phyloP scores from a whole-genome alignment of 2,329 filamentous ascomycete species.

The Westerdykella sp. region DNA sequence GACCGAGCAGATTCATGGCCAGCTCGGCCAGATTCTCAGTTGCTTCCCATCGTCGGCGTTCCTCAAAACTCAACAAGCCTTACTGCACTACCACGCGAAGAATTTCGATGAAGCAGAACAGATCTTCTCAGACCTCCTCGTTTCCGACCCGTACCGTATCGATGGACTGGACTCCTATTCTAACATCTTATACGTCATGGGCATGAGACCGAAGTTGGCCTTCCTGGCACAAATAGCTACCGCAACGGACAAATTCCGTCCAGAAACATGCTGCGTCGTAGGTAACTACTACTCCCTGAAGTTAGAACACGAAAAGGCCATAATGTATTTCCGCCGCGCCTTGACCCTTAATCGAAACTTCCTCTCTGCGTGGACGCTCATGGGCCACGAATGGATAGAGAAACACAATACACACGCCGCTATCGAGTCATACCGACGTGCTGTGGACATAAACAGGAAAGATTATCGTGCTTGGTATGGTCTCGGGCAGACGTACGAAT shows the following conservation, averaged over 20 bases:
- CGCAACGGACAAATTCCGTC: constrained; percentile 88
- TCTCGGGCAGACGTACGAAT: constrained; percentile 91
- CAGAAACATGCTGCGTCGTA: constrained; percentile 93
- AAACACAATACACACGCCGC: constrained; percentile 98
- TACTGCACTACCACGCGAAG: constrained; percentile 87
- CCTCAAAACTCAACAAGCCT: constrained; percentile 79
- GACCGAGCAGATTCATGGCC: constrained; percentile 65
- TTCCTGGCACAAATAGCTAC: constrained; percentile 89
- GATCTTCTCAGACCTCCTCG: constrained; percentile 64
- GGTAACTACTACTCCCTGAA: constrained; percentile 96
- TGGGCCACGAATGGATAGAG: constrained; percentile 98
- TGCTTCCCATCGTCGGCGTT: constrained; percentile 89
- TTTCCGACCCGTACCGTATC: constrained; percentile 61
- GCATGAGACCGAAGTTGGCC: constrained; percentile 77
- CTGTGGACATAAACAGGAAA: constrained; percentile 90
- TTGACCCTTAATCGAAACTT: constrained; percentile 85
- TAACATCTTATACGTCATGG: constrained; percentile 94
- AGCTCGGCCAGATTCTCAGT: constrained; percentile 67
- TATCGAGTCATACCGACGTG: constrained; percentile 91
- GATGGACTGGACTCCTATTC: constrained; percentile 94
- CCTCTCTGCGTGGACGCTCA: constrained; percentile 92
- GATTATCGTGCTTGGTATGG: constrained; percentile 99
- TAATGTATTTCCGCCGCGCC: constrained; percentile 94
- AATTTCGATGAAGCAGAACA: constrained; percentile 59
- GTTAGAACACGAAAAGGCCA: constrained; percentile 93